phyloP scores from a whole-genome alignment of 768 basidiomycete species.

The Pleurotus cornucopiae region DNA sequence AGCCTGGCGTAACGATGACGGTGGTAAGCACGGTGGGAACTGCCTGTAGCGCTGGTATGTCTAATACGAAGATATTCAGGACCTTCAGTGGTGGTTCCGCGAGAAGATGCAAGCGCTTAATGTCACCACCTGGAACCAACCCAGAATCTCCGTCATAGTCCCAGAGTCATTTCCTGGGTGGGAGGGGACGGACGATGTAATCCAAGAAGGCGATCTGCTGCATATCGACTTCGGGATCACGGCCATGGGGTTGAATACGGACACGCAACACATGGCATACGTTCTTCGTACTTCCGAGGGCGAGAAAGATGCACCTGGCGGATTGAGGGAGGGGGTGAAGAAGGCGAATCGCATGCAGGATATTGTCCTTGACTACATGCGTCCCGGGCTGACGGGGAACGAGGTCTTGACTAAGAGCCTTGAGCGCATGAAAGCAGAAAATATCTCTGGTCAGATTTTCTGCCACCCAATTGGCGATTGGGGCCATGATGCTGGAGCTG shows the following conservation, averaged over 20 bases:
- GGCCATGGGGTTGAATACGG: constrained; percentile 51
- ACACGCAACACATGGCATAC: constrained; percentile 54
- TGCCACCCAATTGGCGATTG: constrained; percentile 54
- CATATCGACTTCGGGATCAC: constrained; percentile 55
- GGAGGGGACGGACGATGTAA: constrained; percentile 33
- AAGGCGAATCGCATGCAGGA: constrained; percentile 51
- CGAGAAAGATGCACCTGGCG: constrained; percentile 38
- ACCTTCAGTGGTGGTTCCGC: constrained; percentile 52
- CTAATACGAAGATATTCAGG: constrained; percentile 20
- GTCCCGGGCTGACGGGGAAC: constrained; percentile 42
- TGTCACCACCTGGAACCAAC: constrained; percentile 50
- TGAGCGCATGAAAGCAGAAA: constrained; percentile 39
- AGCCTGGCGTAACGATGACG: constrained; percentile 41
- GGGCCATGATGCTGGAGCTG: constrained; percentile 49
- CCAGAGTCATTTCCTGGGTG: constrained; percentile 38
- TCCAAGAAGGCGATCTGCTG: constrained; percentile 44
- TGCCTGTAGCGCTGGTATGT: too few species aligned
- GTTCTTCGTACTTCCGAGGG: constrained; percentile 36
- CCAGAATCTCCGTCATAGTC: constrained; percentile 41
- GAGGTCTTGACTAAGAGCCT: constrained; percentile 35
- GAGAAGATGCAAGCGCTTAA: constrained; percentile 44
- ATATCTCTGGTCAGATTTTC: constrained; percentile 45
- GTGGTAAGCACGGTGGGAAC: constrained; percentile 22
- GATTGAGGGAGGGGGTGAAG: constrained; percentile 38
- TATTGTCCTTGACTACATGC: constrained; percentile 40